Percentiles rank a stretch among this genome's conserved stretches.
Conservation (phyloP, 768 basidiomycete genomes). For the Trametes coccinea region DNA sequence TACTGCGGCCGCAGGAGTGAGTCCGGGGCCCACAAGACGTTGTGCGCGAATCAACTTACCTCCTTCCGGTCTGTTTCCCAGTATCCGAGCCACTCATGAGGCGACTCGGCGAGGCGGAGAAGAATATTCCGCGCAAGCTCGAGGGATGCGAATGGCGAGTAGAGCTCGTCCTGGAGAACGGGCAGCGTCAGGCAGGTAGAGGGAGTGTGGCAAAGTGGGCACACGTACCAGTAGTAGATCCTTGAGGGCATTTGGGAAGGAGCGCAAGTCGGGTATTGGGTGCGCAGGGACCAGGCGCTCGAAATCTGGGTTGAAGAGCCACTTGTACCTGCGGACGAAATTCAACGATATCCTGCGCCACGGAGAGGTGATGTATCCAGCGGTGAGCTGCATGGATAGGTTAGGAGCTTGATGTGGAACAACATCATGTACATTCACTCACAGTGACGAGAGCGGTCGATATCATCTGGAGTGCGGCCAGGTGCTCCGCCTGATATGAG, state of each 20-base stretch:
- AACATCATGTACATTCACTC: background rate
- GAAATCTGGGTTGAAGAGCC: slow-evolving; percentile 68
- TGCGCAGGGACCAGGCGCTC: slow-evolving; percentile 48
- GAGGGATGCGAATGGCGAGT: slow-evolving; percentile 44
- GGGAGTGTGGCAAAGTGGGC: background rate
- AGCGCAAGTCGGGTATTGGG: slow-evolving; percentile 55
- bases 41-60: slow-evolving; percentile 5
- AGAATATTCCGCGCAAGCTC: slow-evolving; percentile 47
- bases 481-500: slow-evolving; percentile 48
- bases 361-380: slow-evolving; percentile 47
- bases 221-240: slow-evolving; percentile 41
- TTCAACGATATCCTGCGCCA: slow-evolving; percentile 56
- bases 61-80: slow-evolving; percentile 18
- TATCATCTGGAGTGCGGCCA: slow-evolving; percentile 60
- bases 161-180: slow-evolving; percentile 37
- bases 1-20: slow-evolving; percentile 37
- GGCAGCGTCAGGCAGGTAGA: too few species aligned
- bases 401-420: background rate
- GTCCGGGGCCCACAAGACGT: background rate
- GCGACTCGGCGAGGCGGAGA: slow-evolving; percentile 1
- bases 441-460: slow-evolving; percentile 38
- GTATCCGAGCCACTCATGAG: slow-evolving; percentile 7
- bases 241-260: slow-evolving; percentile 46
- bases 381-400: slow-evolving; percentile 42
- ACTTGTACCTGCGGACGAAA: slow-evolving; percentile 72